Conservation (phyloP, 2,329 filamentous ascomycete species). For the Scleromitrula shiraiana region DNA sequence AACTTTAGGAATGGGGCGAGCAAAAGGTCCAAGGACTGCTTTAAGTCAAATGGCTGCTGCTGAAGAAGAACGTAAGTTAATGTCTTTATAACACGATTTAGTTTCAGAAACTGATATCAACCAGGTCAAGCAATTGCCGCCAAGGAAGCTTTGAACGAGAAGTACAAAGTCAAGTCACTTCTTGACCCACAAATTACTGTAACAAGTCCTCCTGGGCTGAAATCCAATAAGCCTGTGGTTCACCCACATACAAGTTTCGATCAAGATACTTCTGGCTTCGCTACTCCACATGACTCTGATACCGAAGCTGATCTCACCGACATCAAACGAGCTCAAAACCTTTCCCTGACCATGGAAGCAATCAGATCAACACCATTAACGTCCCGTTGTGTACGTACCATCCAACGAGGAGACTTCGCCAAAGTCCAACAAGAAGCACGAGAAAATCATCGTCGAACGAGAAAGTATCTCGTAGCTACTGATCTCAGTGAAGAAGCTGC, state of each 20-base stretch:
- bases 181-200: slow-evolving; percentile 57
- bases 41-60: slow-evolving; percentile 63
- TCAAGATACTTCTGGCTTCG: slow-evolving; percentile 38
- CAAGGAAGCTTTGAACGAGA: slow-evolving; percentile 14
- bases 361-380: slow-evolving; percentile 68
- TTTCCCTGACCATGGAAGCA: slow-evolving; percentile 72
- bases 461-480: slow-evolving; percentile 92
- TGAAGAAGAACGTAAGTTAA: slow-evolving; percentile 68
- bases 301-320: slow-evolving; percentile 78
- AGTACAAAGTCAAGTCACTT: slow-evolving; percentile 27
- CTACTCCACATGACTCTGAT: slow-evolving; percentile 67
- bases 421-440: slow-evolving; percentile 70
- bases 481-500: slow-evolving; percentile 91
- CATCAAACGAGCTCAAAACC: slow-evolving; percentile 78
- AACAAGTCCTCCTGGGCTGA: slow-evolving; percentile 52
- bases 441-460: slow-evolving; percentile 67
- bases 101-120: not conserved
- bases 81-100: not conserved
- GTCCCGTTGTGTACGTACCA: slow-evolving; percentile 78
- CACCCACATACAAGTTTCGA: slow-evolving; percentile 86
- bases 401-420: slow-evolving; percentile 79
- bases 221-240: slow-evolving; percentile 48
- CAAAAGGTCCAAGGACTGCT: slow-evolving; percentile 36
- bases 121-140: slow-evolving; percentile 20
- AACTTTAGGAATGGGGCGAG: slow-evolving; percentile 29